A percentile compares a stretch with the other conserved stretches of the same genome.
phyloP scores from a whole-genome alignment of 2,329 filamentous ascomycete species.

The Pseudophaeomoniella oleicola region DNA sequence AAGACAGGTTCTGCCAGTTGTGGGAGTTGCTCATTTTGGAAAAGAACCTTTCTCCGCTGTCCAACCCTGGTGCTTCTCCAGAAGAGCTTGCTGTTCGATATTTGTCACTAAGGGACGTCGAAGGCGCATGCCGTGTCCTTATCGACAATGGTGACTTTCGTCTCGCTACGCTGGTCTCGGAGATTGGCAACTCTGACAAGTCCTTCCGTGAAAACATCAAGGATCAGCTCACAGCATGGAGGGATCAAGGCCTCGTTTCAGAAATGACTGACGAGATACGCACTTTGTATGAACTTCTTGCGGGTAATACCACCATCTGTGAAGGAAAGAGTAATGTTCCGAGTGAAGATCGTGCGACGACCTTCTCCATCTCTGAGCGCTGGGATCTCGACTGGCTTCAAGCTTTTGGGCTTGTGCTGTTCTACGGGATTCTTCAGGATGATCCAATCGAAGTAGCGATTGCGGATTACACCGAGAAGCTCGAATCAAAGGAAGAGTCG shows the following conservation, averaged over 20 bases:
- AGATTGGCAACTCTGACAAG: conserved; percentile 57
- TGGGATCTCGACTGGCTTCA: conserved; percentile 90
- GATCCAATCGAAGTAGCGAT: conserved; percentile 63
- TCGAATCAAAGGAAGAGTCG: conserved; percentile 53
- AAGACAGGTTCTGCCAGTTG: conserved; percentile 31
- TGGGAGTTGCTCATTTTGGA: conserved; percentile 44
- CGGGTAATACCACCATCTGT: conserved; percentile 74
- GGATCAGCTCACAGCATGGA: conserved; percentile 73
- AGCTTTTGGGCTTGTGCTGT: conserved; percentile 78
- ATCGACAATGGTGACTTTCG: conserved; percentile 64
- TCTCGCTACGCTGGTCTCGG: conserved; percentile 68
- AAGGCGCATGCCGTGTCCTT: conserved; percentile 70
- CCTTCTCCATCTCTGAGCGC: conserved; percentile 67
- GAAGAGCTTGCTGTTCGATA: conserved; percentile 72
- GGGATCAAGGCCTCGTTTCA: conserved; percentile 64
- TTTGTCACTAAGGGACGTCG: conserved; percentile 62
- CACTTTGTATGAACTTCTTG: conserved; percentile 75
- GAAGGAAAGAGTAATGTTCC: conserved; percentile 58
- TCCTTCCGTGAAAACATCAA: conserved; percentile 59
- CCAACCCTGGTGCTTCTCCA: conserved; percentile 31
- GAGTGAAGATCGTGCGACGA: conserved; percentile 63
- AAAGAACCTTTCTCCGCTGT: conserved; percentile 39
- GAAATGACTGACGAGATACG: conserved; percentile 77
- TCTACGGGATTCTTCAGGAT: conserved; percentile 61
- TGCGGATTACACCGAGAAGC: conserved; percentile 55